Percentiles rank a stretch among this genome's conserved stretches.
phyloP scores from a whole-genome alignment of 495 filamentous ascomycete species.

The Tuber brumale region DNA sequence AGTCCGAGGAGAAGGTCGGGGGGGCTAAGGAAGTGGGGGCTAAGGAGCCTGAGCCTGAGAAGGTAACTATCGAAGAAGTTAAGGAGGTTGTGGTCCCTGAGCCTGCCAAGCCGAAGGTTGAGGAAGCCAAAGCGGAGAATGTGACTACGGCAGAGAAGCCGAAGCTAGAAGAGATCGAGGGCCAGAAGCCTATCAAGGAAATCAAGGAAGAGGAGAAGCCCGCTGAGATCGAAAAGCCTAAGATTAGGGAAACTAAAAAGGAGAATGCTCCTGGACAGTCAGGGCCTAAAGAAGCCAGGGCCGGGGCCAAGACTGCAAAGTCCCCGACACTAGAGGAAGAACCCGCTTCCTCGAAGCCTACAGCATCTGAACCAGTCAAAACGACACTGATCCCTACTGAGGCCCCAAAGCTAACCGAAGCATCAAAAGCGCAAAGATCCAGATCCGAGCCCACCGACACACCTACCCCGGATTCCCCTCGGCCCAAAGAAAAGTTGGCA shows the following conservation, averaged over 20 bases:
- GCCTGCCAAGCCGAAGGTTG: conserved; percentile 7
- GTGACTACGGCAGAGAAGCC: background rate
- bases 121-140: conserved; percentile 3
- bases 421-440: background rate
- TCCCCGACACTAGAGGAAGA: background rate
- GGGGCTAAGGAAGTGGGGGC: conserved; percentile 6
- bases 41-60: conserved; percentile 15
- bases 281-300: background rate
- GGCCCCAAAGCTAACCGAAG: background rate
- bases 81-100: conserved; percentile 14
- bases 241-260: background rate
- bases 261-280: background rate
- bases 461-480: background rate
- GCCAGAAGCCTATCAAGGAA: conserved; percentile 39
- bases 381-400: background rate
- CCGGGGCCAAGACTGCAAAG: background rate
- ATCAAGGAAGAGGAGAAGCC: conserved; percentile 39
- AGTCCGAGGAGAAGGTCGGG: conserved; percentile 4
- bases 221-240: background rate
- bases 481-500: background rate
- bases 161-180: conserved; percentile 17
- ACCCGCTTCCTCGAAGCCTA: background rate
- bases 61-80: conserved; percentile 30
- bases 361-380: background rate
- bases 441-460: background rate